Evolutionary conservation across 768 basidiomycete species (phyloP).

Genomic region (Sarcodon aspratus): DNA sequence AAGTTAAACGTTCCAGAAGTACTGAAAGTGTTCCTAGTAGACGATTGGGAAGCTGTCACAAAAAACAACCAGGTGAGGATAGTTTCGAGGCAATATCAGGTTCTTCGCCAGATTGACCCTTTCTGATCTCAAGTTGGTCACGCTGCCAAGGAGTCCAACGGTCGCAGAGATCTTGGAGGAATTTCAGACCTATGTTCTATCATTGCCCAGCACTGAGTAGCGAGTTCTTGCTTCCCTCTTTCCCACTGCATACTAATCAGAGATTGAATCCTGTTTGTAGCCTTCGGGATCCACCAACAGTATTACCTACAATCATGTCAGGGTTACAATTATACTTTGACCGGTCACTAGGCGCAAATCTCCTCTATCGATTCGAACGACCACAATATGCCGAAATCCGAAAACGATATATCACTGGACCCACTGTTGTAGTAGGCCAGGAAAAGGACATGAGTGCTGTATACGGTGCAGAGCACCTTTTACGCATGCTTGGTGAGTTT

Average conservation of each 20-base stretch:
- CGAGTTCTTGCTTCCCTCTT: slow-evolving; percentile 4
- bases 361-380: slow-evolving; percentile 94
- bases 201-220: slow-evolving; percentile 33
- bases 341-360: slow-evolving; percentile 76
- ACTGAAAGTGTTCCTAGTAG: slow-evolving; percentile 83
- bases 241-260: neutral
- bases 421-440: slow-evolving; percentile 48
- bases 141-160: slow-evolving; percentile 69
- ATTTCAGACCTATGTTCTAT: slow-evolving; percentile 56
- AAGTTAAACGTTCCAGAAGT: slow-evolving; percentile 82
- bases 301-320: slow-evolving; percentile 72
- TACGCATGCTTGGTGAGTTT: slow-evolving; percentile 79
- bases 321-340: slow-evolving; percentile 92
- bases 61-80: slow-evolving; percentile 76
- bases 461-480: slow-evolving; percentile 90
- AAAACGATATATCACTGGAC: slow-evolving; percentile 63
- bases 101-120: neutral
- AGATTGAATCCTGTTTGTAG: slow-evolving; percentile 20
- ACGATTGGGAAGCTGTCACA: slow-evolving; percentile 97
- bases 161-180: slow-evolving; percentile 69
- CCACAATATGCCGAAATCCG: slow-evolving; percentile 80
- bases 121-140: slow-evolving; percentile 54
- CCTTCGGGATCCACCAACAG: slow-evolving; percentile 53
- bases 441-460: slow-evolving; percentile 84
- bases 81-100: neutral